Base-by-base conservation (phyloP, 306 rosid genomes). In the Vigna radiata region DNA sequence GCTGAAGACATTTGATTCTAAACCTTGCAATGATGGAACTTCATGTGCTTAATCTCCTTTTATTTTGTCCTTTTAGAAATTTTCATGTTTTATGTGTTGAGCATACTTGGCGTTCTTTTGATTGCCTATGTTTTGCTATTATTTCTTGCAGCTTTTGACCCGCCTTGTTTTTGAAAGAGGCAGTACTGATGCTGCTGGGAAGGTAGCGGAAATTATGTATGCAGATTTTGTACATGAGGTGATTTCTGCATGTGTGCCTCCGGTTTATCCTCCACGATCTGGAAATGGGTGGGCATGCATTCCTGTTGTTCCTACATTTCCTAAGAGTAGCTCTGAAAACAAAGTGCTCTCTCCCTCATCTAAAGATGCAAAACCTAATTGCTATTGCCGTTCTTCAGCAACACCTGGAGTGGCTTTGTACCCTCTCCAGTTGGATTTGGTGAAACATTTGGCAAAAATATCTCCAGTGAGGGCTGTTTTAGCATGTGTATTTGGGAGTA, bases 221-320 rank as follows among this genome's bases (percentile, higher is more conserved):
- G 96, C 98, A 65, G 98, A 92, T 86, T 94, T 94, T 88, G 98
- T 94, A 12, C 97, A 92, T 37, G 97, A 94, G 87, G 96, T 94
- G 73, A 92, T 94, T 84, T 92, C 98, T 71, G 91, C 98, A 70
- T 91, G 98, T 77, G 98, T 94, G 75, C 97, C 97, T 83, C 94
- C 97, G 46, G 98, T 94, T 76, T 94, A 81, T 78, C 97, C 97
- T 70, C 98, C 98, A 1, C 89, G 97, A 31, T 89, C 95, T 84
- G 98, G 98, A 66, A 88, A 87, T 82, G 98, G 97, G 61, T 94
- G 98, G 98, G 98, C 97, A 14, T 89, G 98, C 82, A 94, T 94
- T 87, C 98, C 97, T 0, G 89, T 90, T 77, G 76, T 88, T 80
- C 96, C 98, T 79, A 77, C 92, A 33, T 88, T 86, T 82, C 82